Conservation (phyloP, 78 protist species). For the Dictyostelium brefeldianum region DNA sequence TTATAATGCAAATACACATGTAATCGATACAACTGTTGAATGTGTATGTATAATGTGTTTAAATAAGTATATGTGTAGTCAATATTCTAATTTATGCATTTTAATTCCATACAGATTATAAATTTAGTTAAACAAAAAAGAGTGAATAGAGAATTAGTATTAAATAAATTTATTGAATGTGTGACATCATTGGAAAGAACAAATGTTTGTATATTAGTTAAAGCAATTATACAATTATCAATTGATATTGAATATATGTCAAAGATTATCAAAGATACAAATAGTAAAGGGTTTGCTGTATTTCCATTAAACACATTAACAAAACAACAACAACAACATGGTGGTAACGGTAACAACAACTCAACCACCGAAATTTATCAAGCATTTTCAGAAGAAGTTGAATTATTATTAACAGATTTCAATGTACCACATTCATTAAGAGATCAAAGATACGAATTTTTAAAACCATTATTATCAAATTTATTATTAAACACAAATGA, state of each 20-base stretch:
- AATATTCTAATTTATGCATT: no score
- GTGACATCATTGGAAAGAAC: not conserved
- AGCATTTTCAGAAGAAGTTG: not conserved
- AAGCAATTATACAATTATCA: conserved; percentile 12
- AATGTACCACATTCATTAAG: not conserved
- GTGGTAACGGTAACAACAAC: no score
- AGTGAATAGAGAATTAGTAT: conserved; percentile 8
- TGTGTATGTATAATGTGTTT: conserved; percentile 1
- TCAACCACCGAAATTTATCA: not conserved
- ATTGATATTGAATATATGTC: conserved; percentile 38
- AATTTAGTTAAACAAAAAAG: conserved; percentile 29
- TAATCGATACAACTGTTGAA: conserved; percentile 10
- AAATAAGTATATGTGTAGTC: not conserved
- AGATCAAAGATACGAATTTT: conserved; percentile 4
- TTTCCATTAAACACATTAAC: conserved; percentile 6
- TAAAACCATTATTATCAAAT: not conserved
- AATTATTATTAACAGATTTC: not conserved
- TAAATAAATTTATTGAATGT: conserved; percentile 32
- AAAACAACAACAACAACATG: not conserved
- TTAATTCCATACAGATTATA: no score
- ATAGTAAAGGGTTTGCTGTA: not conserved
- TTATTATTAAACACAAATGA: conserved; percentile 8
- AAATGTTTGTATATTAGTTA: not conserved
- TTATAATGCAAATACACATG: not conserved
- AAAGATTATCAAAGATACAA: conserved; percentile 1